These are phyloP conservation scores for Diaporthe eres DNA, from an alignment of 2,329 filamentous ascomycete species.

Conservation along the genomic window DNA sequence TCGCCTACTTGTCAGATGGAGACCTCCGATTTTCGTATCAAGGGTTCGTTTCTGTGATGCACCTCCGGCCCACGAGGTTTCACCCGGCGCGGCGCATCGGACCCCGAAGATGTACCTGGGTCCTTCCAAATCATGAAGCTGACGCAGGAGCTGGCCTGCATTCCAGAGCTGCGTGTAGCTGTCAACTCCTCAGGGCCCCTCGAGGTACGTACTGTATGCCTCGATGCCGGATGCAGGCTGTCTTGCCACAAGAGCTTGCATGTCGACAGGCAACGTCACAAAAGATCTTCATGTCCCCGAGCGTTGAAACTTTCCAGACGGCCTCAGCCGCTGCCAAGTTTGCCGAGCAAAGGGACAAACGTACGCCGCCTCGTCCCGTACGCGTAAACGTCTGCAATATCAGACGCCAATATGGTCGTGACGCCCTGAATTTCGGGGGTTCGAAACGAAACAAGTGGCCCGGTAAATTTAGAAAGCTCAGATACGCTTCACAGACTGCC, in stretches of 20 bases:
- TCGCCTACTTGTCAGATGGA: conserved; percentile 23
- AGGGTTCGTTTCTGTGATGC: conserved; percentile 7
- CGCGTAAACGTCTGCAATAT: conserved; percentile 17
- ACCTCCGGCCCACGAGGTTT: conserved; percentile 15
- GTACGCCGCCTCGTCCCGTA: conserved; percentile 24
- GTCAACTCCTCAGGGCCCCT: neutral
- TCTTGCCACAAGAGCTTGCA: conserved; percentile 17
- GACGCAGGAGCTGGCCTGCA: conserved; percentile 24
- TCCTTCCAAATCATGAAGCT: conserved; percentile 16
- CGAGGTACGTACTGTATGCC: neutral
- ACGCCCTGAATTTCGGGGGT: conserved; percentile 16
- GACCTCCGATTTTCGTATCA: conserved; percentile 11
- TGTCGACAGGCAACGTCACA: conserved; percentile 15
- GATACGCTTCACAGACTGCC: conserved; percentile 31
- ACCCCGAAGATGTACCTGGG: conserved; percentile 29
- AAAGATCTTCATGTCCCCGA: conserved; percentile 26
- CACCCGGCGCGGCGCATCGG: conserved; percentile 30
- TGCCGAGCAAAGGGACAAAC: conserved; percentile 26
- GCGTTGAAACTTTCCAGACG: conserved; percentile 25
- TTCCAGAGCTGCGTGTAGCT: neutral
- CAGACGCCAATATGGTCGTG: conserved; percentile 14
- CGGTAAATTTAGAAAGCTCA: conserved; percentile 31
- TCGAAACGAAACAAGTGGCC: conserved; percentile 30
- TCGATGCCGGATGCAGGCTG: neutral
- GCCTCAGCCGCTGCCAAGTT: conserved; percentile 36